Evolutionary conservation across 805 yeast genomes (phyloP).

Genomic region (Kuraishia cidri): DNA sequence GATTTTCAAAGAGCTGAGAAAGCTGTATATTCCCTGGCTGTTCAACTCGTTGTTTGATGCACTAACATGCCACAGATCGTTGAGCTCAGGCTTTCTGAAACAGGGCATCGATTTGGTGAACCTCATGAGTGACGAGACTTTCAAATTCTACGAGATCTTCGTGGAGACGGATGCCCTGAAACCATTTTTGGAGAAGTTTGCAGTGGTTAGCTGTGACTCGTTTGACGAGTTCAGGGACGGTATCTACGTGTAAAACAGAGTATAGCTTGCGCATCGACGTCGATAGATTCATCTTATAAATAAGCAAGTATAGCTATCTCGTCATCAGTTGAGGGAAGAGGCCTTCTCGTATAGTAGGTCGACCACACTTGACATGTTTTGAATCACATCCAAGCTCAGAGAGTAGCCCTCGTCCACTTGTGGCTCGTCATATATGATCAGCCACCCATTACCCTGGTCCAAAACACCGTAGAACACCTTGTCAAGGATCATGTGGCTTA

Average conservation of each 20-base stretch:
- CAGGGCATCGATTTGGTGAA: conserved; percentile 54
- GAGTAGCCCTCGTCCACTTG: conserved; percentile 83
- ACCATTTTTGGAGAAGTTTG: conserved; percentile 43
- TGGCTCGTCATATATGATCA: conserved; percentile 85
- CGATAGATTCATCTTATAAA: background rate
- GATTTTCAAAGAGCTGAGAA: conserved; percentile 45
- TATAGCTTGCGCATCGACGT: background rate
- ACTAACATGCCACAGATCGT: conserved; percentile 28
- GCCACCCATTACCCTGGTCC: conserved; percentile 98
- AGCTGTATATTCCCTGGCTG: conserved; percentile 64
- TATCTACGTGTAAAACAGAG: conserved; percentile 19
- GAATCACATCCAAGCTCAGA: conserved; percentile 77
- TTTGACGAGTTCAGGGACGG: conserved; percentile 25
- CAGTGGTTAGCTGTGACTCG: conserved; percentile 34
- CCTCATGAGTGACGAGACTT: conserved; percentile 59
- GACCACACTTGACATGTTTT: conserved; percentile 80
- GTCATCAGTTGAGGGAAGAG: conserved; percentile 55
- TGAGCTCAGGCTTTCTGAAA: conserved; percentile 33
- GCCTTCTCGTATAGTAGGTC: conserved; percentile 93
- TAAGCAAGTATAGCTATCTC: background rate
- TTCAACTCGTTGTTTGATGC: conserved; percentile 60
- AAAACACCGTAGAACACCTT: conserved; percentile 92
- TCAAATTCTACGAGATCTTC: conserved; percentile 55
- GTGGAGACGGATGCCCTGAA: conserved; percentile 42
- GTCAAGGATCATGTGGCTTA: conserved; percentile 94